A percentile compares a stretch with the other conserved stretches of the same genome.
Conservation (phyloP, 768 basidiomycete genomes). For the Aureoboletus auriporus region DNA sequence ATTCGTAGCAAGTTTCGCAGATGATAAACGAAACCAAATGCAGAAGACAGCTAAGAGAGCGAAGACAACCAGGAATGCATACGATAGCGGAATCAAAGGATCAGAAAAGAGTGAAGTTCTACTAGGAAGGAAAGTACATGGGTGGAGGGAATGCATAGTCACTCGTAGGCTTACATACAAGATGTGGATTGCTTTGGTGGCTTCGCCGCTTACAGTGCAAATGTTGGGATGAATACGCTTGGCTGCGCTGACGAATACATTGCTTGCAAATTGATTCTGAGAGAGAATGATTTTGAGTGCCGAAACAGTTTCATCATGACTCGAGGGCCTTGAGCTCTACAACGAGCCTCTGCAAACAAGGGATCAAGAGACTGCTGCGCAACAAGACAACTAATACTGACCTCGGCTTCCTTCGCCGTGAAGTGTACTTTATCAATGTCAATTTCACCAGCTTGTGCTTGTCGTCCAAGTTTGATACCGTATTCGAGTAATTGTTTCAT, state of each 20-base stretch:
- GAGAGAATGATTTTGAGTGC: conserved; percentile 2
- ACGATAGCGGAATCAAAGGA: conserved; percentile 11
- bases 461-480: conserved; percentile 58
- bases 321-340: conserved; percentile 54
- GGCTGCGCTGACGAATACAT: conserved; percentile 25
- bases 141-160: conserved; percentile 12
- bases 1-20: conserved; percentile 5
- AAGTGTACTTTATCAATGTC: conserved; percentile 46
- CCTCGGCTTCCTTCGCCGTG: conserved; percentile 50
- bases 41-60: conserved; percentile 23
- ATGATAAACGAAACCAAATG: conserved; percentile 9
- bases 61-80: conserved; percentile 21
- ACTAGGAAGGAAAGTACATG: conserved; percentile 26
- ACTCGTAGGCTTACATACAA: conserved; percentile 30
- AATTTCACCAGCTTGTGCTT: conserved; percentile 36
- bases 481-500: conserved; percentile 74
- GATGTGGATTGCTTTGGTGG: conserved; percentile 20
- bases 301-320: conserved; percentile 20
- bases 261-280: conserved; percentile 16
- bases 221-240: conserved; percentile 20
- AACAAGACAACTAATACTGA: conserved; percentile 24
- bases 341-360: conserved; percentile 51
- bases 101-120: not conserved
- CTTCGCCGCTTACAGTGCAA: conserved; percentile 26
- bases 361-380: not conserved